Conservation (phyloP, 1,139 yeast genomes). For the Saccharomyces hybrid region DNA sequence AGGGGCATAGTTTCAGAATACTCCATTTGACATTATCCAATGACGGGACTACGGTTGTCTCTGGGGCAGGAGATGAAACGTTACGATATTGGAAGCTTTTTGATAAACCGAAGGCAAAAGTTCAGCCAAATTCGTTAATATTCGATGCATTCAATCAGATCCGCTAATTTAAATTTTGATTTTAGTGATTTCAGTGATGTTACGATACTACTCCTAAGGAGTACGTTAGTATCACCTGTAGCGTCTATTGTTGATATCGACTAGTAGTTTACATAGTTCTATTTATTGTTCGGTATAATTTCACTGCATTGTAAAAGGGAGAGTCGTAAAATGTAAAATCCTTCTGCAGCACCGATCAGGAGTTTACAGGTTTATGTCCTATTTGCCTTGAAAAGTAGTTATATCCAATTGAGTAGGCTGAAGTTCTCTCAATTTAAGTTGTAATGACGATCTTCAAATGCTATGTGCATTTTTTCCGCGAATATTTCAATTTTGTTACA, state of each 20-base stretch:
- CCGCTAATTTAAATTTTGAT: slow-evolving; percentile 35
- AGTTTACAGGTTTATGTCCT: no score
- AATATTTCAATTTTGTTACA: no score
- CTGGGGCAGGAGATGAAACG: slow-evolving; percentile 99
- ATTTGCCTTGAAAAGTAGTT: no score
- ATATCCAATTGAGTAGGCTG: no score
- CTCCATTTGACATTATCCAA: slow-evolving; percentile 88
- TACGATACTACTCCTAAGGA: neutral
- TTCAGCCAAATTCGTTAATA: slow-evolving; percentile 52
- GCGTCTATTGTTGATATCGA: neutral
- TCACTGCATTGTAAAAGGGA: no score
- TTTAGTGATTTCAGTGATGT: no score
- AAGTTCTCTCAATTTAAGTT: no score
- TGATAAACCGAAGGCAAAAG: slow-evolving; percentile 59
- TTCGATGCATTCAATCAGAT: slow-evolving; percentile 75
- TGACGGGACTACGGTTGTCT: slow-evolving; percentile 95
- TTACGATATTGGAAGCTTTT: slow-evolving; percentile 88
- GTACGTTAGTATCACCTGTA: neutral
- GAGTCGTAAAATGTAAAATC: no score
- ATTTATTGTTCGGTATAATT: neutral
- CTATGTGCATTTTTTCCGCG: no score
- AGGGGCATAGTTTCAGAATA: slow-evolving; percentile 92
- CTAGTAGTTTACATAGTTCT: neutral
- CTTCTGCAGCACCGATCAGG: no score
- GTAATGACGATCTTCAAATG: no score